These are phyloP conservation scores for Teratosphaeria destructans DNA, from an alignment of 2,329 filamentous ascomycete genomes.

Conservation along the genomic window DNA sequence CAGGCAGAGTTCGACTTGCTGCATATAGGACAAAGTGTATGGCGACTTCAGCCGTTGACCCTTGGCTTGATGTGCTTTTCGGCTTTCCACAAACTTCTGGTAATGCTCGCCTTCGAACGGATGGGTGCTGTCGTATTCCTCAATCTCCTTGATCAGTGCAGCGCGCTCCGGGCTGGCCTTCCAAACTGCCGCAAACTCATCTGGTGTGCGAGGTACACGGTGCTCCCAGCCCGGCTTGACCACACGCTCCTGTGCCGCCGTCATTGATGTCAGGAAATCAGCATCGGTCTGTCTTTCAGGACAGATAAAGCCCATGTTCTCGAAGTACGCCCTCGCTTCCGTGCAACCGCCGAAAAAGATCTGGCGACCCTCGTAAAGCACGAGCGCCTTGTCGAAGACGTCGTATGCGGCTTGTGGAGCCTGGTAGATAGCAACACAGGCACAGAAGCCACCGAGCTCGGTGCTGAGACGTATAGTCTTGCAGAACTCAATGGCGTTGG, in stretches of 20 bases:
- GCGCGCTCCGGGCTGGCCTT: constrained; percentile 42
- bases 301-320: constrained; percentile 61
- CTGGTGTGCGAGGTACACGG: constrained; percentile 38
- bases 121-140: constrained; percentile 36
- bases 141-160: constrained; percentile 34
- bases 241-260: constrained; percentile 38
- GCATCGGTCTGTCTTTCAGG: constrained; percentile 61
- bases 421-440: constrained; percentile 65
- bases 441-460: constrained; percentile 55
- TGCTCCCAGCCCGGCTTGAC: constrained; percentile 35
- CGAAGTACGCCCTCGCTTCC: constrained; percentile 58
- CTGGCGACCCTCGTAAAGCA: constrained; percentile 59
- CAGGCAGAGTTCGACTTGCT: constrained; percentile 71
- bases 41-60: constrained; percentile 56
- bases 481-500: constrained; percentile 66
- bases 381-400: constrained; percentile 57
- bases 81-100: constrained; percentile 36
- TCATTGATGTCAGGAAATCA: constrained; percentile 71
- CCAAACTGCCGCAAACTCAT: constrained; percentile 44
- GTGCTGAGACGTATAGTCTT: constrained; percentile 58
- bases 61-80: constrained; percentile 38
- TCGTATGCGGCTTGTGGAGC: constrained; percentile 60
- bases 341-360: constrained; percentile 59
- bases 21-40: constrained; percentile 65
- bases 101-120: constrained; percentile 36